These are phyloP conservation scores for Litsea cubeba DNA, from an alignment of 164 flowering plant genomes.

Conservation along the genomic window DNA sequence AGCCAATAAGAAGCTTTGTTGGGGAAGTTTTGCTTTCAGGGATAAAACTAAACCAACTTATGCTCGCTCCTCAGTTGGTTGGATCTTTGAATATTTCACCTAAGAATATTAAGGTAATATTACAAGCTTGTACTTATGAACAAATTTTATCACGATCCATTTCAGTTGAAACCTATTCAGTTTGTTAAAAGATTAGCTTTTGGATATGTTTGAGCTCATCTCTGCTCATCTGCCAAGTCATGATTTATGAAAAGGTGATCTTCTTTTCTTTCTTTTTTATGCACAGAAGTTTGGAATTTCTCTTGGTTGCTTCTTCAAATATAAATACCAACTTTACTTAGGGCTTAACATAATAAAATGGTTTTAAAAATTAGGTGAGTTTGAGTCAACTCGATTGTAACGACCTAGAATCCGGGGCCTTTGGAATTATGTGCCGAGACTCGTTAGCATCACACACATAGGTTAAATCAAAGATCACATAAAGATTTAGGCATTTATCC, in stretches of 20 bases:
- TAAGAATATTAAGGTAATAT: conserved; percentile 61
- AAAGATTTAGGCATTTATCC: too few relatives aligned
- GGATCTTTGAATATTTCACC: conserved; percentile 68
- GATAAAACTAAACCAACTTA: conserved; percentile 83
- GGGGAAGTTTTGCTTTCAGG: conserved; percentile 86
- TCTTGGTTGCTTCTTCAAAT: conserved; percentile 2
- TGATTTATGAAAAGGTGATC: not conserved
- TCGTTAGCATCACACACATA: too few relatives aligned
- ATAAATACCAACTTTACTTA: too few relatives aligned
- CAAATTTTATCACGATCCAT: not conserved
- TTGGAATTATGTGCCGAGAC: too few relatives aligned
- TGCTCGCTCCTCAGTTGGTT: conserved; percentile 86
- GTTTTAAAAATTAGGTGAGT: too few relatives aligned
- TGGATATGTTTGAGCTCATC: not conserved
- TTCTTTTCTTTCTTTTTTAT: not conserved
- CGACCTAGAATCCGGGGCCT: too few relatives aligned
- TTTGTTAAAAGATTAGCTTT: not conserved
- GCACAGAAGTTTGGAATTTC: not conserved
- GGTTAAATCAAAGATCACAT: too few relatives aligned
- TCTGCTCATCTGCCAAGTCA: not conserved
- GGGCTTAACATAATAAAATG: too few relatives aligned
- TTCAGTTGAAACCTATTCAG: not conserved
- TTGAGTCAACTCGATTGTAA: too few relatives aligned
- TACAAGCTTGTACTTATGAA: not conserved
- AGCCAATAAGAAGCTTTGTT: conserved; percentile 40